phyloP scores from a whole-genome alignment of 1,139 yeast genomes.

The Suhomyces terraborum region DNA sequence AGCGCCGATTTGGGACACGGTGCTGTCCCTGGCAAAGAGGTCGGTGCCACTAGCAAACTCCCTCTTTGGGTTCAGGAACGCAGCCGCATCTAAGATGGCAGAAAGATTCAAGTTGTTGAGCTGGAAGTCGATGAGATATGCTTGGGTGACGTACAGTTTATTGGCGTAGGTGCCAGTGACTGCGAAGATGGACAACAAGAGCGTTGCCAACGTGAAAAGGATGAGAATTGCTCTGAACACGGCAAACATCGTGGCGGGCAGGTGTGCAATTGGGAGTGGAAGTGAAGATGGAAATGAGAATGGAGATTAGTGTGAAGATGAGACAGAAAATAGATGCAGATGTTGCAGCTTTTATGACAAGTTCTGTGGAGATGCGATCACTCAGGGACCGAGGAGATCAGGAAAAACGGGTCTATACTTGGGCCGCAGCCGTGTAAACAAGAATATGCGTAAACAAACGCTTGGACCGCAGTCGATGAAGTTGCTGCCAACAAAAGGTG shows the following conservation, averaged over 20 bases:
- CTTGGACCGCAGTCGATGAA: no score
- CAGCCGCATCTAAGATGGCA: slow-evolving; percentile 27
- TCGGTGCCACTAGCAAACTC: slow-evolving; percentile 4
- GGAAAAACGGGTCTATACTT: no score
- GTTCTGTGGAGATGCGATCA: no score
- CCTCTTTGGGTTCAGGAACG: slow-evolving; percentile 15
- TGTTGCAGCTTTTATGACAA: no score
- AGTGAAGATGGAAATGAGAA: neutral
- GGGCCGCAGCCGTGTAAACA: no score
- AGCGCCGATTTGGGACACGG: slow-evolving; percentile 8
- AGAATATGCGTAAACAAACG: no score
- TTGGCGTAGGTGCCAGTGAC: slow-evolving; percentile 46
- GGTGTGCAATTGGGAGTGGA: neutral
- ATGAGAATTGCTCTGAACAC: slow-evolving; percentile 39
- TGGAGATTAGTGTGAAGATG: neutral
- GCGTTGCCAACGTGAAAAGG: slow-evolving; percentile 37
- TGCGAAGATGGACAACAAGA: slow-evolving; percentile 42
- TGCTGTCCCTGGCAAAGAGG: slow-evolving; percentile 2
- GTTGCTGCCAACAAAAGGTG: no score
- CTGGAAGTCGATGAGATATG: slow-evolving; percentile 43
- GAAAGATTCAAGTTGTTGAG: slow-evolving; percentile 36
- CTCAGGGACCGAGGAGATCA: no score
- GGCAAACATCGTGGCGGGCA: slow-evolving; percentile 27
- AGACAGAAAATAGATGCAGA: neutral
- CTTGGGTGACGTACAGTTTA: slow-evolving; percentile 35